Percentiles rank a stretch among this genome's conserved stretches.
phyloP scores from a whole-genome alignment of 2,329 filamentous ascomycete species.

The Fusarium mexicanum region DNA sequence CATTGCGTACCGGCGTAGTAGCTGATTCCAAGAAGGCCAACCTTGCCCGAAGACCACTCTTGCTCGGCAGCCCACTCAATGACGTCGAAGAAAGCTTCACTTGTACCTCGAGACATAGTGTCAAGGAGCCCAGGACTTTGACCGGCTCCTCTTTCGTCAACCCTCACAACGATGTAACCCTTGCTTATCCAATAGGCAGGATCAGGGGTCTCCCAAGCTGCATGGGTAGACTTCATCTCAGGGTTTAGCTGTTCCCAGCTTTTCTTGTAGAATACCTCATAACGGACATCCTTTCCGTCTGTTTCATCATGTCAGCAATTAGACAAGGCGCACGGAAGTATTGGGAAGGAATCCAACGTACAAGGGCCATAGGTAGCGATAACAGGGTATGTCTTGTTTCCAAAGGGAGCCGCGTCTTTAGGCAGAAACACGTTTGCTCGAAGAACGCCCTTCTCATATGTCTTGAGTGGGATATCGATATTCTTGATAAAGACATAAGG shows the following conservation, averaged over 20 bases:
- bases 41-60: slow-evolving; percentile 58
- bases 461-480: neutral
- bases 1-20: slow-evolving; percentile 59
- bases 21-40: slow-evolving; percentile 58
- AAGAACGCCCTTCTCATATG: neutral
- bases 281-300: neutral
- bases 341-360: slow-evolving; percentile 61
- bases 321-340: accelerated
- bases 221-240: slow-evolving; percentile 62
- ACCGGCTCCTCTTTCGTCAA: slow-evolving; percentile 59
- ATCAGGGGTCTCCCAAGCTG: slow-evolving; percentile 68
- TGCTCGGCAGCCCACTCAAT: slow-evolving; percentile 59
- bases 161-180: slow-evolving; percentile 64
- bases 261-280: slow-evolving; percentile 47
- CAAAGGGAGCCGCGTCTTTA: neutral
- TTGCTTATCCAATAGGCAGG: slow-evolving; percentile 64
- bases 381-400: slow-evolving; percentile 56
- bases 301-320: slow-evolving; percentile 49
- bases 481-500: slow-evolving; percentile 7
- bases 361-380: slow-evolving; percentile 78
- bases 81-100: slow-evolving; percentile 60
- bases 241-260: slow-evolving; percentile 61
- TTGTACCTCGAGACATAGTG: slow-evolving; percentile 58
- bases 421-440: slow-evolving; percentile 3
- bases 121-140: slow-evolving; percentile 59